Conservation (phyloP, 2,329 filamentous ascomycete species). For the Teratosphaeria viscida region DNA sequence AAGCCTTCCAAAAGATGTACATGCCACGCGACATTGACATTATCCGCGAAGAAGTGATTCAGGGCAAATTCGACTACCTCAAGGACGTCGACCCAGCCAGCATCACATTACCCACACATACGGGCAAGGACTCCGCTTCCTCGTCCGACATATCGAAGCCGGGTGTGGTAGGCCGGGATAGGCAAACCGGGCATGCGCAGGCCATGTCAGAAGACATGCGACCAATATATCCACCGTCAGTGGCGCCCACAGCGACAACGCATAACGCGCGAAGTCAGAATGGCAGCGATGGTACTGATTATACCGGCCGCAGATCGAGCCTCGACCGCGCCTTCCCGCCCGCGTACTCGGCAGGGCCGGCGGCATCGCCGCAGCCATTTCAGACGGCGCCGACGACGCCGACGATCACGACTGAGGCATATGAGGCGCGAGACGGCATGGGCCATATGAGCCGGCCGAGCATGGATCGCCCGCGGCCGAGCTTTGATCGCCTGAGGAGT, state of each 20-base stretch:
- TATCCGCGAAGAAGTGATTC: slow-evolving; percentile 78
- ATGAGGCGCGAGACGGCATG: not conserved
- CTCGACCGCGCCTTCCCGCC: slow-evolving; percentile 30
- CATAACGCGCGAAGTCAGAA: slow-evolving; percentile 78
- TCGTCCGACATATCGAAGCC: slow-evolving; percentile 47
- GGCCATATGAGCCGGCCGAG: slow-evolving; percentile 37
- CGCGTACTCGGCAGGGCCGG: slow-evolving; percentile 7
- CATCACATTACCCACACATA: slow-evolving; percentile 32
- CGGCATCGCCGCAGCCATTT: slow-evolving; percentile 16
- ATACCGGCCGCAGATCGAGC: slow-evolving; percentile 47
- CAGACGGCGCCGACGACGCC: slow-evolving; percentile 22
- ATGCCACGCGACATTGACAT: slow-evolving; percentile 89
- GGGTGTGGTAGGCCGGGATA: slow-evolving; percentile 35
- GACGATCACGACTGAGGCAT: slow-evolving; percentile 13
- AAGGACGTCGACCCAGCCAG: slow-evolving; percentile 41
- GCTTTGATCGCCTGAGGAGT: slow-evolving; percentile 75
- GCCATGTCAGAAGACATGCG: slow-evolving; percentile 77
- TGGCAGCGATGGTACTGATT: slow-evolving; percentile 88
- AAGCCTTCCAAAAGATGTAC: slow-evolving; percentile 86
- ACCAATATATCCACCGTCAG: slow-evolving; percentile 87
- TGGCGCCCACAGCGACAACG: slow-evolving; percentile 64
- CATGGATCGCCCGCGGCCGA: slow-evolving; percentile 62
- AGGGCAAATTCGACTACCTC: slow-evolving; percentile 72
- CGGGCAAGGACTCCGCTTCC: slow-evolving; percentile 42
- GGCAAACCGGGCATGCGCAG: slow-evolving; percentile 21